Conservation (phyloP, 2,329 filamentous ascomycete genomes). For the Monosporascus sp. region DNA sequence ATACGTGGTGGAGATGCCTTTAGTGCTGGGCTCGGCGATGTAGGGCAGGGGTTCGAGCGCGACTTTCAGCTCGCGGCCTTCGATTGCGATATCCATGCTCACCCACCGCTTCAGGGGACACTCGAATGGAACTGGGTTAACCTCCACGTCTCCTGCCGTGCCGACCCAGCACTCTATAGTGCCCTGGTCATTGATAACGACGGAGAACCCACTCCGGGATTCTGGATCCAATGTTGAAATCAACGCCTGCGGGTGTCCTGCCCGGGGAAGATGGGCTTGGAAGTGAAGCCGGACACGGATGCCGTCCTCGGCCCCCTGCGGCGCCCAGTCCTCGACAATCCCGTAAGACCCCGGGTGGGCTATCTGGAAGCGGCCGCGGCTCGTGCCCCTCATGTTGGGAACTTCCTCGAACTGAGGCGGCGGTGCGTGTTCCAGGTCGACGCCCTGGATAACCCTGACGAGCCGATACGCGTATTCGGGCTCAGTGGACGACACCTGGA, state of each 20-base stretch:
- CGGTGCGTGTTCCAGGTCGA: conserved; percentile 6
- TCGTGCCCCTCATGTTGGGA: neutral
- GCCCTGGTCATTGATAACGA: neutral
- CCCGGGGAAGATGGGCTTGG: conserved; percentile 6
- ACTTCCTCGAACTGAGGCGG: conserved; percentile 3
- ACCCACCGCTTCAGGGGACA: neutral
- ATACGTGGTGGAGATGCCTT: neutral
- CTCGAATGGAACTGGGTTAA: neutral
- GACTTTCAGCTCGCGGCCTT: neutral
- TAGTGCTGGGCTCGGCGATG: neutral
- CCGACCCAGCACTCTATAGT: neutral
- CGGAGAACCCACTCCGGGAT: neutral
- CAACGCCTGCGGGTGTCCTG: conserved; percentile 5
- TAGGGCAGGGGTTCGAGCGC: neutral
- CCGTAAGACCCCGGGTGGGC: conserved; percentile 6
- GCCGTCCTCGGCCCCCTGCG: neutral
- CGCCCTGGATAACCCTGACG: conserved; percentile 9
- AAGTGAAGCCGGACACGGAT: conserved; percentile 4
- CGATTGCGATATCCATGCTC: neutral
- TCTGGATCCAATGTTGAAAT: conserved; percentile 1
- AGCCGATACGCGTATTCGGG: conserved; percentile 8
- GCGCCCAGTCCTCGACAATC: conserved; percentile 1
- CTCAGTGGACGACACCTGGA: conserved; percentile 10
- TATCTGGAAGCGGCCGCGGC: conserved; percentile 2
- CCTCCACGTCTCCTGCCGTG: neutral